A percentile compares a stretch with the other conserved stretches of the same genome.
Evolutionary conservation across 1,139 yeast genomes (phyloP).

Genomic region (Geotrichum candidum): DNA sequence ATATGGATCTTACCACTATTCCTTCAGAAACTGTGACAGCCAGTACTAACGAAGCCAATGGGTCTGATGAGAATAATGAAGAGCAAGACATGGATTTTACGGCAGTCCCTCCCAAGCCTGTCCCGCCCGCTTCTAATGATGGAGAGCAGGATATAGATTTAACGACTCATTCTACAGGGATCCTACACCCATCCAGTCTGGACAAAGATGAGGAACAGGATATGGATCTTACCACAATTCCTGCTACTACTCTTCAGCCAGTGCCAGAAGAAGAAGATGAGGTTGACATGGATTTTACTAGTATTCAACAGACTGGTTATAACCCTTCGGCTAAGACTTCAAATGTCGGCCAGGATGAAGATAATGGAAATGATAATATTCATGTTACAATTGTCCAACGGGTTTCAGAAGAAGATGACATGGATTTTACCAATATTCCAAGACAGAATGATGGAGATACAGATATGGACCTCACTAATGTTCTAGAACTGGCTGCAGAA

Average conservation of each 20-base stretch:
- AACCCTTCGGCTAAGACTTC: background rate
- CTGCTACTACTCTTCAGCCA: conserved; percentile 7
- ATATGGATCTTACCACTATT: conserved; percentile 16
- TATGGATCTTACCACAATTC: conserved; percentile 24
- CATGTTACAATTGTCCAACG: background rate
- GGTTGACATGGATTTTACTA: conserved; percentile 19
- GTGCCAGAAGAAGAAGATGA: conserved; percentile 9
- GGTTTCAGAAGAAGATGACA: background rate
- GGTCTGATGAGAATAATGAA: background rate
- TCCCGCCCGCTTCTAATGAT: background rate
- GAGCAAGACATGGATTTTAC: conserved; percentile 18
- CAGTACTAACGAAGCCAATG: background rate
- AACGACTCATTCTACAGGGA: conserved; percentile 6
- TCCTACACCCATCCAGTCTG: background rate
- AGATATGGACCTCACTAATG: conserved; percentile 9
- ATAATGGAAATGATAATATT: background rate
- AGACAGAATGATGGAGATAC: background rate
- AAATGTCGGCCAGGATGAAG: background rate
- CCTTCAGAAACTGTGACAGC: background rate
- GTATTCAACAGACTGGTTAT: conserved; percentile 2
- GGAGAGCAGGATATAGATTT: conserved; percentile 11
- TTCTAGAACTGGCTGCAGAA: background rate
- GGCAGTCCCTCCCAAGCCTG: background rate
- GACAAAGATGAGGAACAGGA: conserved; percentile 18
- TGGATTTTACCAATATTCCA: conserved; percentile 3